phyloP scores from a whole-genome alignment of 2,329 filamentous ascomycete genomes.

The Whalleya microplaca region DNA sequence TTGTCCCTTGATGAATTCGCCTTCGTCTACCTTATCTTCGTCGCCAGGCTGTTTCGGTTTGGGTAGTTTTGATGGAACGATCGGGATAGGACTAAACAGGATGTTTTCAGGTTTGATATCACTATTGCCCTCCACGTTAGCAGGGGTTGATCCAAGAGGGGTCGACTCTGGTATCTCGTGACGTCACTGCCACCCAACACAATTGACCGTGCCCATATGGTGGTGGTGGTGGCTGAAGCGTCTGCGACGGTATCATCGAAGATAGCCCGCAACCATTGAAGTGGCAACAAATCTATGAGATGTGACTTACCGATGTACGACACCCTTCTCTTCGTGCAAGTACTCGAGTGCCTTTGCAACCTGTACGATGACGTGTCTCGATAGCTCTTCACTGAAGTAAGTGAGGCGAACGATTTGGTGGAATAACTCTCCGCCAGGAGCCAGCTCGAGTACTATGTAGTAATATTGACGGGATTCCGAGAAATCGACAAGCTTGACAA shows the following conservation, averaged over 20 bases:
- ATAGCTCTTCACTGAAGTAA: constrained; percentile 96
- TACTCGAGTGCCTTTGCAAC: constrained; percentile 95
- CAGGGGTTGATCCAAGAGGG: constrained; percentile 1
- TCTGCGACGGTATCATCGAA: too few relatives aligned
- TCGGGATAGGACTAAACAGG: constrained; percentile 84
- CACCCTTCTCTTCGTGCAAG: constrained; percentile 89
- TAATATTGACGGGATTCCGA: constrained; percentile 94
- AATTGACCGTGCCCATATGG: constrained; percentile 26
- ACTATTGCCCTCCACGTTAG: constrained; percentile 50
- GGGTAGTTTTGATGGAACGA: constrained; percentile 77
- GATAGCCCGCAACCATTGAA: not conserved
- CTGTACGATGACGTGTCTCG: constrained; percentile 90
- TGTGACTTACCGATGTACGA: constrained; percentile 85
- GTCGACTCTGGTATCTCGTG: constrained; percentile 3
- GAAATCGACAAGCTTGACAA: constrained; percentile 91
- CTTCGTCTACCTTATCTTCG: constrained; percentile 96
- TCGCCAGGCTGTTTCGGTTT: constrained; percentile 85
- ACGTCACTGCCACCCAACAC: constrained; percentile 23
- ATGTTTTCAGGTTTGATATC: constrained; percentile 99
- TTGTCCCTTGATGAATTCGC: constrained; percentile 81
- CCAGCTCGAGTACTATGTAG: constrained; percentile 94
- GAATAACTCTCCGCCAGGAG: constrained; percentile 94
- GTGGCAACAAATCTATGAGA: not conserved
- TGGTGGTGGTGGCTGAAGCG: constrained; percentile 7
- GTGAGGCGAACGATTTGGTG: constrained; percentile 98